Percentiles rank a stretch among this genome's conserved stretches.
Evolutionary conservation across 495 filamentous ascomycete species (phyloP).

Genomic region (Thermothielavioides terrestris): DNA sequence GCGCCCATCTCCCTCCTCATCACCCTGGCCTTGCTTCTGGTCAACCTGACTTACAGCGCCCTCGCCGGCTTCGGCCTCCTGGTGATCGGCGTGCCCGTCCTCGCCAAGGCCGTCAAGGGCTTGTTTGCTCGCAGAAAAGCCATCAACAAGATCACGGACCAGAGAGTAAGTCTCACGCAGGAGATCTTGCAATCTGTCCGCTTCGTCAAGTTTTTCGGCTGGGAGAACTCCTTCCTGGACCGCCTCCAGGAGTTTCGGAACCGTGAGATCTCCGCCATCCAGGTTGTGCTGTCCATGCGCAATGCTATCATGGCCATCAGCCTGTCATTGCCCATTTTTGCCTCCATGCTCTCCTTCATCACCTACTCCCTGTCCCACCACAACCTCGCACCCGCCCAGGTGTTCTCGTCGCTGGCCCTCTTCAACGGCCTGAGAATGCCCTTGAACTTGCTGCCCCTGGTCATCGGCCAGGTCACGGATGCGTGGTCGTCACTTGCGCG

Average conservation of each 20-base stretch:
- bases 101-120: slow-evolving; percentile 62
- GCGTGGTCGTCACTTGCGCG: slow-evolving; percentile 75
- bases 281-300: slow-evolving; percentile 68
- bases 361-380: slow-evolving; percentile 76
- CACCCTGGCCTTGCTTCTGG: slow-evolving; percentile 64
- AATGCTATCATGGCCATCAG: slow-evolving; percentile 75
- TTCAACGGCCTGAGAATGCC: slow-evolving; percentile 90
- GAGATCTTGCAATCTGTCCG: slow-evolving; percentile 85
- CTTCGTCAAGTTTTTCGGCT: slow-evolving; percentile 95
- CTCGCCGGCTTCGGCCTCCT: slow-evolving; percentile 80
- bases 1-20: slow-evolving; percentile 68
- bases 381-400: slow-evolving; percentile 57
- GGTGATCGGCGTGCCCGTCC: slow-evolving; percentile 62
- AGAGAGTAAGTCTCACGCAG: slow-evolving; percentile 81
- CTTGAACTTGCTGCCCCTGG: slow-evolving; percentile 76
- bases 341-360: slow-evolving; percentile 92
- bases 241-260: slow-evolving; percentile 62
- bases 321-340: slow-evolving; percentile 74
- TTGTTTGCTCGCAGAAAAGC: slow-evolving; percentile 60
- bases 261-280: slow-evolving; percentile 69
- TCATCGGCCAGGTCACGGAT: slow-evolving; percentile 83
- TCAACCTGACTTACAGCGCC: slow-evolving; percentile 84
- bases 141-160: slow-evolving; percentile 91
- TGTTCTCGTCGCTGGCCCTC: slow-evolving; percentile 88
- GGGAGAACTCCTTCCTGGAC: slow-evolving; percentile 80